A percentile compares a stretch with the other conserved stretches of the same genome.
Evolutionary conservation across 345 rosid species (phyloP).

Genomic region (Eutrema heterophyllum): DNA sequence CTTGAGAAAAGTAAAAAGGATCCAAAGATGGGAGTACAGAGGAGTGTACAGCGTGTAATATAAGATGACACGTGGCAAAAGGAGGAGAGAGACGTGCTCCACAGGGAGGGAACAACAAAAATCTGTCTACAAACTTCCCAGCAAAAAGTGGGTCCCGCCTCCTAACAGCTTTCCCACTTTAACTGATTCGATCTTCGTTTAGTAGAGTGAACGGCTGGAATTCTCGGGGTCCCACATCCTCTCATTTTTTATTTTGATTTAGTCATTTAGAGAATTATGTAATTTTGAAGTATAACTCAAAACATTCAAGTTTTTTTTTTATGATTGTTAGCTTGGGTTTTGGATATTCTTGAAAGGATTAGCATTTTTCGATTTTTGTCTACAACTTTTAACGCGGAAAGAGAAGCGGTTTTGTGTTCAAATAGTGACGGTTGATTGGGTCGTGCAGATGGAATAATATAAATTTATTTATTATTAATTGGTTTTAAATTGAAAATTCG

Average conservation of each 20-base stretch:
- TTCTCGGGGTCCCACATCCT: constrained; percentile 14
- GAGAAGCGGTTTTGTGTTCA: neutral
- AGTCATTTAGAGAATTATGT: no score
- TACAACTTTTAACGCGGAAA: neutral
- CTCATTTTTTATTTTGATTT: neutral
- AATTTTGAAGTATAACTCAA: neutral
- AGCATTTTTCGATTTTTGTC: no score
- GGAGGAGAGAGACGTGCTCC: constrained; percentile 43
- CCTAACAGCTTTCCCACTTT: constrained; percentile 16
- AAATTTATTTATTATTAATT: no score
- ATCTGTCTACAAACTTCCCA: constrained; percentile 44
- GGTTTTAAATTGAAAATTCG: no score
- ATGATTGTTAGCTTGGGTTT: neutral
- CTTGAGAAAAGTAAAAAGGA: neutral
- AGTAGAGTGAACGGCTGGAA: constrained; percentile 26
- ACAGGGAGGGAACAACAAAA: constrained; percentile 38
- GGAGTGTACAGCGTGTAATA: neutral
- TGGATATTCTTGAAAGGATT: neutral
- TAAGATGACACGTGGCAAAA: constrained; percentile 33
- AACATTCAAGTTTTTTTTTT: neutral
- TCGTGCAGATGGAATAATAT: no score
- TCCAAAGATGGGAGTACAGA: constrained; percentile 1
- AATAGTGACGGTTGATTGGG: neutral
- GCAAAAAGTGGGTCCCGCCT: constrained; percentile 36
- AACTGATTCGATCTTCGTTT: constrained; percentile 43